phyloP scores from a whole-genome alignment of 176 grass and related monocot species.

The Paspalum vaginatum region DNA sequence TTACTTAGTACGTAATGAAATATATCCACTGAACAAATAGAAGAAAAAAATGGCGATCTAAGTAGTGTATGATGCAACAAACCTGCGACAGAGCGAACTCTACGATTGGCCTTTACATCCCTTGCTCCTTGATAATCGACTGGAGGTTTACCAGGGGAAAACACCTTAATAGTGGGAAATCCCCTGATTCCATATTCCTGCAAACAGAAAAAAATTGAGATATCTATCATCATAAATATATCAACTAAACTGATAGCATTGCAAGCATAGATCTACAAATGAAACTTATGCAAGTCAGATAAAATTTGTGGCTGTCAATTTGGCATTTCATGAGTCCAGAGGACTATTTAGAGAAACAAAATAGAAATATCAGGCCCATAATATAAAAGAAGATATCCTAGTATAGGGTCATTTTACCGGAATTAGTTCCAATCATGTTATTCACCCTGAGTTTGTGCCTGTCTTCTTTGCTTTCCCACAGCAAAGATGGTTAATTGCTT shows the following conservation, averaged over 20 bases:
- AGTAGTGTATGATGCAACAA: slow-evolving; percentile 32
- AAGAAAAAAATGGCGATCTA: slow-evolving; percentile 13
- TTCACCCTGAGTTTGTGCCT: not conserved
- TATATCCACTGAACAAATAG: slow-evolving; percentile 13
- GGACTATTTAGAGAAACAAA: not conserved
- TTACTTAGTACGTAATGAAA: not conserved
- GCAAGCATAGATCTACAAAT: not conserved
- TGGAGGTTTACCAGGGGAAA: slow-evolving; percentile 90
- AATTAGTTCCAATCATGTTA: not conserved
- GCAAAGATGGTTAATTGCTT: not conserved
- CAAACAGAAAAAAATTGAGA: slow-evolving; percentile 8
- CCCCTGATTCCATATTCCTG: slow-evolving; percentile 95
- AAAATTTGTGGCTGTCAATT: not conserved
- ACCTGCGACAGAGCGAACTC: slow-evolving; percentile 93
- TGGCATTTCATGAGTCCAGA: not conserved
- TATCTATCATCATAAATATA: not conserved
- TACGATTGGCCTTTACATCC: slow-evolving; percentile 89
- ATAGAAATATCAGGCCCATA: slow-evolving; percentile 10
- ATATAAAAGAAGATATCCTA: not conserved
- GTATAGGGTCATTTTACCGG: not conserved
- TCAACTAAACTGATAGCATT: not conserved
- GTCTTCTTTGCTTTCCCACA: not conserved
- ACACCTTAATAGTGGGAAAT: slow-evolving; percentile 96
- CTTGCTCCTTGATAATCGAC: slow-evolving; percentile 95
- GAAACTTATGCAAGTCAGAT: not conserved